phyloP scores from a whole-genome alignment of 2,329 filamentous ascomycete genomes.

The Microdochium trichocladiopsis region DNA sequence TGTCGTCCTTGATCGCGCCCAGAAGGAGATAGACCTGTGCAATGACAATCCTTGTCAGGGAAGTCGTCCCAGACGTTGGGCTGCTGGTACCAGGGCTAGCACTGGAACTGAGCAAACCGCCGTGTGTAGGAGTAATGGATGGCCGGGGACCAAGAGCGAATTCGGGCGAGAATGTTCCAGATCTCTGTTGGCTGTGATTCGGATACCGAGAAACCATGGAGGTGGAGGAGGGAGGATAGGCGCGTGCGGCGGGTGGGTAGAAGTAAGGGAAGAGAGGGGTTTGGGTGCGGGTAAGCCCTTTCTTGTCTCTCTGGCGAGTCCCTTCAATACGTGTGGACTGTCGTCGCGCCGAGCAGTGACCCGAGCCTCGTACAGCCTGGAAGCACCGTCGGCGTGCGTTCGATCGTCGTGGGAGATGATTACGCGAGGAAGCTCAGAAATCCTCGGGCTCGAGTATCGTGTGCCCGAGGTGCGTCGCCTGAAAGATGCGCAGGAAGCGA shows the following conservation, averaged over 20 bases:
- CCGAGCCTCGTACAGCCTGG: not conserved
- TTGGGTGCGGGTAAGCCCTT: not conserved
- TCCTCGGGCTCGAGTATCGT: not conserved
- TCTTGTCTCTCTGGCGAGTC: not conserved
- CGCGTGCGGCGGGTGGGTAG: not conserved
- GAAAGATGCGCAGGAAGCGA: not conserved
- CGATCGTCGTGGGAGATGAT: not conserved
- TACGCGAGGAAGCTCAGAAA: not conserved
- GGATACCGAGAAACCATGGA: not conserved
- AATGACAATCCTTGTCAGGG: constrained; percentile 86
- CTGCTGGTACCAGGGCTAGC: constrained; percentile 56
- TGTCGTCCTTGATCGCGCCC: constrained; percentile 91
- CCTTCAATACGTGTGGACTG: not conserved
- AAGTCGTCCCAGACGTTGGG: constrained; percentile 51
- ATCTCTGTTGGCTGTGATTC: constrained; percentile 23
- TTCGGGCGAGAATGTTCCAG: constrained; percentile 59
- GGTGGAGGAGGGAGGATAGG: not conserved
- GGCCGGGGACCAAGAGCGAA: constrained; percentile 42
- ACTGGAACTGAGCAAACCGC: constrained; percentile 50
- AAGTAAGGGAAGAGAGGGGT: not conserved
- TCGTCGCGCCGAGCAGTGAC: not conserved
- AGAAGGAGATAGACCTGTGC: constrained; percentile 93
- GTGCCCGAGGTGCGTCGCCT: not conserved
- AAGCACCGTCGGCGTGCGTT: not conserved
- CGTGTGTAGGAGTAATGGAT: constrained; percentile 49